Base-by-base conservation (phyloP, 345 rosid species). In the Cardamine chenopodiifolia region DNA sequence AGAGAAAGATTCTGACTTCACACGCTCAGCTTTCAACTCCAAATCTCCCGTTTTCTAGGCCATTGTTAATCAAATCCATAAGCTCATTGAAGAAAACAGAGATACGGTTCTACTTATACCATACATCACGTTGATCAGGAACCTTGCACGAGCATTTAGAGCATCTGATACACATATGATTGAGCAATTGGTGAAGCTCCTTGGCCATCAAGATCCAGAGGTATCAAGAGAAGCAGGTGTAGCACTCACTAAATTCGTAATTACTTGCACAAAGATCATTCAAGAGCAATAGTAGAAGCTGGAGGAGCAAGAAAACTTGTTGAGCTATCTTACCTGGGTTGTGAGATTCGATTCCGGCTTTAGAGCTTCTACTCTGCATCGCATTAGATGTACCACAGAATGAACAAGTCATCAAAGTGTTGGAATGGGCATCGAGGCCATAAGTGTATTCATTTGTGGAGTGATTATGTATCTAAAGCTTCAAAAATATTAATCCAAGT, bases 11-110 rank as follows among this genome's bases (percentile, higher is more conserved):
- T 53, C 87, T 13, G 89, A 89, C 18, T 63, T 93, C 74, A 85
- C 97, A 78, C 84, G 90, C 68, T 83, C 89, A 4, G 91, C 93
- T 39, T 93, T 93, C 85, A 93, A 89, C 81, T 92, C 87, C 26
- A 92, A 81, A 71, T 82, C 92, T 0, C 89, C 87, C 19, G 85
- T 93, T 54, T 85, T 90, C 81, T 89, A 87, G 79, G 96, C 96
- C 37, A 88, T 87, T 47, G 83, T 87, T 8, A 86, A 87, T 70
- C 96, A 90, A 77, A 44, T 85, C 45, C 68, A 82, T 62, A 87
- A 29, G 69, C 80, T 90, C 78, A 83, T 85, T 9, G 55, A 58
- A 55, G 89, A 89, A 55, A 78, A 79, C 23, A 88, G 81, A 29
- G 91, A 88, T 60, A 81, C 84, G 0, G 83, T 73, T 15, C 84